Evolutionary conservation across 768 basidiomycete genomes (phyloP), one percentile per base, ranked within the genome.

Genomic region (button mushroom (Agaricus bisporus)): DNA sequence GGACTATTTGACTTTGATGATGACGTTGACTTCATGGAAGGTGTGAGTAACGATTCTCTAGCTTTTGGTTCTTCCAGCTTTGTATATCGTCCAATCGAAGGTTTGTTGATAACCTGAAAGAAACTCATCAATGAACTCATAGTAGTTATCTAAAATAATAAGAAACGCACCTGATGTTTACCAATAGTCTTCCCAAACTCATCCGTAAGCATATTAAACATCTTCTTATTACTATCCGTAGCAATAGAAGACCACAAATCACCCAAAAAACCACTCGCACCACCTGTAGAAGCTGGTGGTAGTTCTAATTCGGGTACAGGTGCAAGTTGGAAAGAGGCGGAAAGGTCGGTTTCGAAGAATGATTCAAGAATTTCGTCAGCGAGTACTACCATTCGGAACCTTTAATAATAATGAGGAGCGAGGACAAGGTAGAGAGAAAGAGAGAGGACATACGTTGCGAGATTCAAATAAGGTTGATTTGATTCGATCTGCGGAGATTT

Each of bases 361-460:
- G 89, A 87, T 66, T 99, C 97, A 22, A 99, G 80, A 25, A 98
- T 77, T 66, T 98, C 95, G 59, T 98, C 97, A 1, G 95, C 95
- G 8, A 99, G 78, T 4, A 99, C 89, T 38, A 98, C 95, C 97
- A 98, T 99, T 6, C 97, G 85, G 83, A 99, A 99, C 7, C 91
- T 91, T 59, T 18, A 32, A 38, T 54, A 36, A n/a, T 14, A 14
- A 14, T 26, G 18, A 41, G 29, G 57, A 49, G 50, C 38, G 22
- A 15, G 18, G 10, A 17, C 8, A 20, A 22, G 18, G 22, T 28
- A 29, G 17, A 32, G 18, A 37, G 28, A 26, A 9, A 35, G 17
- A 53, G 25, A 22, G 25, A 28, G 38, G 35, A 61, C 83, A 48
- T 66, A 89, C 82, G 91, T 94, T 35, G 89, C 86, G 48, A 93